A percentile compares a stretch with the other conserved stretches of the same genome.
Conservation (phyloP, 805 yeast species). For the Zygosaccharomyces lentus region DNA sequence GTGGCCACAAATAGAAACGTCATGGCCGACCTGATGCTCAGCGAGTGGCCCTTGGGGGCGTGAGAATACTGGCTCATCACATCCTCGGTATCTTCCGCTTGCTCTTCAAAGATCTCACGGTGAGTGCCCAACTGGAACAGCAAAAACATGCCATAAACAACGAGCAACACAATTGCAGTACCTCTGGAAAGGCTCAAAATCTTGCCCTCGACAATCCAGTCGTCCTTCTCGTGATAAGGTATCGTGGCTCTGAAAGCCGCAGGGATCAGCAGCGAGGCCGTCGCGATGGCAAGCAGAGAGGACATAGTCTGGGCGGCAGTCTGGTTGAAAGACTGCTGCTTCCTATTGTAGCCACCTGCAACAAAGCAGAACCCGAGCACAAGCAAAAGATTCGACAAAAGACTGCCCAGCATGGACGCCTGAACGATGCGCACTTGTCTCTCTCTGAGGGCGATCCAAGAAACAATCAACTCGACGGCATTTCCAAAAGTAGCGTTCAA, state of each 20-base stretch:
- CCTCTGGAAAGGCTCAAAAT: conserved; percentile 80
- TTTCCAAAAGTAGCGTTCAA: conserved; percentile 97
- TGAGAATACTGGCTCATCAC: conserved; percentile 24
- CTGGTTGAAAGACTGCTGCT: conserved; percentile 85
- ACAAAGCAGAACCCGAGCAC: conserved; percentile 95
- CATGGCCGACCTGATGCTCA: conserved; percentile 54
- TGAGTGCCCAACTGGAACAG: conserved; percentile 89
- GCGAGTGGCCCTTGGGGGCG: conserved; percentile 31
- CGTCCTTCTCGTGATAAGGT: conserved; percentile 41
- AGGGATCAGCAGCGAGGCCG: conserved; percentile 84
- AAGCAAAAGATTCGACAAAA: conserved; percentile 78
- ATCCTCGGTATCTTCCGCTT: conserved; percentile 40
- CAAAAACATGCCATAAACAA: conserved; percentile 73
- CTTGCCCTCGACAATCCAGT: conserved; percentile 35
- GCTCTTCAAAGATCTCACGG: conserved; percentile 63
- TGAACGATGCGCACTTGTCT: conserved; percentile 93
- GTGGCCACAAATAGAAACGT: conserved; percentile 59
- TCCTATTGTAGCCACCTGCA: conserved; percentile 83
- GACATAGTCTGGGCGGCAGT: conserved; percentile 98
- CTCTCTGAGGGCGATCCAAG: conserved; percentile 78
- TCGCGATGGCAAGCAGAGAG: conserved; percentile 84
- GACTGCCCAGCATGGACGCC: conserved; percentile 95
- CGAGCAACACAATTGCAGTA: conserved; percentile 71
- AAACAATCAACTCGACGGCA: conserved; percentile 94
- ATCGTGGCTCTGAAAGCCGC: conserved; percentile 91